Evolutionary conservation across 169 alveolate species (phyloP).

Genomic region (Sarcocystis neurona): DNA sequence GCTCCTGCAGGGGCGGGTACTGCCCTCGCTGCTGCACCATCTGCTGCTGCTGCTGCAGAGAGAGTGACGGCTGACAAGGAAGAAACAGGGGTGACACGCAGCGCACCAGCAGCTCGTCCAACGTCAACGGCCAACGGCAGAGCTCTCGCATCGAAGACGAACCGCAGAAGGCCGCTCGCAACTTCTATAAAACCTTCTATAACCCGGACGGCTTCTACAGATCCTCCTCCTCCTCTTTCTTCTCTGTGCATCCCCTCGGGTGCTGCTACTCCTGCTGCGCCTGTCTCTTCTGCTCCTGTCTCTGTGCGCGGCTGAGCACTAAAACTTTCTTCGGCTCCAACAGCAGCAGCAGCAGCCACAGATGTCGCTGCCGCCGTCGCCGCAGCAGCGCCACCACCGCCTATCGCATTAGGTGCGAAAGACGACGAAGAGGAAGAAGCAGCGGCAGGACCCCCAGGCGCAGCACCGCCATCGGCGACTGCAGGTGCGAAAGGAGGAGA

Average conservation of each 20-base stretch:
- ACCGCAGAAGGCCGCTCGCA: slow-evolving; percentile 47
- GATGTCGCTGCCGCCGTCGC: background rate
- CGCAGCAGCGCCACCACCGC: too few species aligned
- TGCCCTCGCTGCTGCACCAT: too few species aligned
- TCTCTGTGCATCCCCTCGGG: background rate
- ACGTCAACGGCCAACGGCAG: background rate
- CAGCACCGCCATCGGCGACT: background rate
- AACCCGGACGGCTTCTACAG: slow-evolving; percentile 38
- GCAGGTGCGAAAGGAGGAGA: background rate
- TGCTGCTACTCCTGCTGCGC: slow-evolving; percentile 23
- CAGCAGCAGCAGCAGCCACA: background rate
- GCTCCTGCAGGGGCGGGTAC: too few species aligned
- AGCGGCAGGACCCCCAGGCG: background rate
- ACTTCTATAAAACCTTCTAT: slow-evolving; percentile 41
- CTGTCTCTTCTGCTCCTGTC: background rate
- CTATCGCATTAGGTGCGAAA: too few species aligned
- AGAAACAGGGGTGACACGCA: too few species aligned
- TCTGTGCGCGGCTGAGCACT: background rate
- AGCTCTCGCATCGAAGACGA: slow-evolving; percentile 1
- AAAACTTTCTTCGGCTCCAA: background rate
- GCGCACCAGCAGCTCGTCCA: too few species aligned
- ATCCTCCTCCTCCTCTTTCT: background rate
- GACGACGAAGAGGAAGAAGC: too few species aligned
- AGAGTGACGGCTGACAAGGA: too few species aligned
- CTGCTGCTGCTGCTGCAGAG: slow-evolving; percentile 46